Evolutionary conservation across 768 basidiomycete genomes (phyloP).

Genomic region (Cystobasidium onofrii): DNA sequence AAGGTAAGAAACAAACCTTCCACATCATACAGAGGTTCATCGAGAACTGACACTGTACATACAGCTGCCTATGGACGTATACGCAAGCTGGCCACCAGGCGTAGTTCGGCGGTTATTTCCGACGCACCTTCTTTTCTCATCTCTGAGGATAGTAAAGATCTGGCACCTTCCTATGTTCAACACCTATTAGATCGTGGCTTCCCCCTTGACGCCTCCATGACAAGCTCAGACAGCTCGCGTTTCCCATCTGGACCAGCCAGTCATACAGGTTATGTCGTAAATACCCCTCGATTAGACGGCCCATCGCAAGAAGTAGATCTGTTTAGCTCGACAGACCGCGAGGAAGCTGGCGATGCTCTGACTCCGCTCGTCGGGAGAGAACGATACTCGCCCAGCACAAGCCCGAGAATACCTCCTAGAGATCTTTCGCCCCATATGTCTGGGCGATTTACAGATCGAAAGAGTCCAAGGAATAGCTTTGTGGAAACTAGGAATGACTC

Average conservation of each 20-base stretch:
- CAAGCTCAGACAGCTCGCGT: neutral
- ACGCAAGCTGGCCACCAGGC: neutral
- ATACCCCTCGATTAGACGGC: neutral
- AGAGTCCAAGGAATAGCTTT: neutral
- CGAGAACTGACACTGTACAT: neutral
- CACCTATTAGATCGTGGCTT: neutral
- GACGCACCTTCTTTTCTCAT: neutral
- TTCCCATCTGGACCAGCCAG: neutral
- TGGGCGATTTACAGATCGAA: neutral
- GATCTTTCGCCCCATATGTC: neutral
- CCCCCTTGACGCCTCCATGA: neutral
- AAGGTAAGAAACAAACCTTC: neutral
- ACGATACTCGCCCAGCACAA: neutral
- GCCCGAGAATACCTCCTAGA: neutral
- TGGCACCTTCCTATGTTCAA: neutral
- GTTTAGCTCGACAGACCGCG: neutral
- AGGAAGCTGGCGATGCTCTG: slow-evolving; percentile 13
- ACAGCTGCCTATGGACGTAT: slow-evolving; percentile 10
- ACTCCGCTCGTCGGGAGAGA: neutral
- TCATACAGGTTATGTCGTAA: neutral
- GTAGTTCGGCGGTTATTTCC: neutral
- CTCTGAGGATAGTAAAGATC: neutral
- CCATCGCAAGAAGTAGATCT: neutral
- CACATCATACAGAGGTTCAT: too few relatives aligned
- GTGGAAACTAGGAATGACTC: neutral